Evolutionary conservation across 1,284 basidiomycete genomes (phyloP), one percentile per base, ranked within the genome.

Genomic region (Apiotrichum gracile): DNA sequence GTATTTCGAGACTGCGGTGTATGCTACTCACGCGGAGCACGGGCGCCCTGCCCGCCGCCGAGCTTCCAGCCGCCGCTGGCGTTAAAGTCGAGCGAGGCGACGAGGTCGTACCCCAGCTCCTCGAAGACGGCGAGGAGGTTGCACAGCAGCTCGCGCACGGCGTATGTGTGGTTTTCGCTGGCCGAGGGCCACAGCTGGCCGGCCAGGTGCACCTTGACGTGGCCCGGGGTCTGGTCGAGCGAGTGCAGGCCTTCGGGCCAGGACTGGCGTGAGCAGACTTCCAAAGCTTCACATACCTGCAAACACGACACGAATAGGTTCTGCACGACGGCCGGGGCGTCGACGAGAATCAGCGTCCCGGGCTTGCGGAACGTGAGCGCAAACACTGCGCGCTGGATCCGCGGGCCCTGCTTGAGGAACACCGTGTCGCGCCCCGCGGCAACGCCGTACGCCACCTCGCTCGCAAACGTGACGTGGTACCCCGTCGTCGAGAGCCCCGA

Each of bases 261-360:
- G 6, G 22, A 21, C 48, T 49, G 48, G 12, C 4, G 17, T 16
- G 13, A 37, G 22, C 46, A 46, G 17, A 16, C 24, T 24, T 13
- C 21, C 21, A 17, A 2, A 39, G n/a, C n/a, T 14, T 13, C 17
- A 37, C 44, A 26, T 21, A 48, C 38, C 7, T 19, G n/a, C 21
- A 48, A 17, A n/a, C 19, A 7, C 21, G 40, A 40, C 2, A 60
- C 49, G 34, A 72, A 70, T 2, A 61, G 60, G 29, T 60, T 41
- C 40, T 54, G 60, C 4, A 63, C 58, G 5, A 51, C 55, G 34
- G 62, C 55, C 4, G 69, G 68, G 16, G 63, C 58, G 47, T 72
- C 67, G 14, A 72, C 67, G 33, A 72, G 50, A n/a, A 57, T 64
- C 63, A 46, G 68, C 62, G 13, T 43, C 39, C 47, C 65, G 61